Evolutionary conservation across 306 rosid genomes (phyloP), one percentile per base, ranked within the genome.

Genomic region (Prunus kanzakura): DNA sequence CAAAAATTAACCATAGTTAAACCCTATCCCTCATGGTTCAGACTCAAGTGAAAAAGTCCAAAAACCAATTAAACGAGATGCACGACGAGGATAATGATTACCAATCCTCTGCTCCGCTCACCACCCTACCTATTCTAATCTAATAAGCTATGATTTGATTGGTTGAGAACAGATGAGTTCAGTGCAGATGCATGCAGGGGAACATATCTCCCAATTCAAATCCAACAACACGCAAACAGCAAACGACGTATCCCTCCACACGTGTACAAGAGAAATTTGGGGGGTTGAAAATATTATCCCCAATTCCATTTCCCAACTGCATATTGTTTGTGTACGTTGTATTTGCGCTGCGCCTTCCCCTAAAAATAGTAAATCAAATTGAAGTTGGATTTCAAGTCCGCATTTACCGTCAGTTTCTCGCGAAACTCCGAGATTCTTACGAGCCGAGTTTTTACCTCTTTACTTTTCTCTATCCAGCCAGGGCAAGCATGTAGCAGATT

Each of bases 1-100:
- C 4, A 2, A 19, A 64, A 20, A 49, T 2, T 69, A 73, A 85
- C 84, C 73, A 22, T 69, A 73, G 92, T 88, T 88, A 79, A 77
- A 79, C 70, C 76, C 84, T 82, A 88, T 86, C 87, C 18, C 79
- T 47, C 60, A 3, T 20, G 51, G 43, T 38, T 6, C 43, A 32
- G 4, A 38, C 43, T 38, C 43, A 38, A 38, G 43, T 38, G 2
- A 7, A 38, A 38, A 38, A 38, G 43, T 38, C 43, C 43, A 38
- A 13, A 47, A 47, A 12, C 52, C 15, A 11, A 12, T 47, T 47
- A 12, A 11, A 12, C 52, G 52, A 47, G 52, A 47, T 47, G 52
- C 14, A 47, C 52, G 3, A 47, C 16, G 12, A 47, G 12, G 52
- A 47, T 3, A 47, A 47, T 10, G 0, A 47, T 13, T 47, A 47